Conservation (phyloP, 129 eudicot species). For the Daucus carota region DH1_v3.0 NC_030381.2:1862501-1863000, state of each 20-base stretch:
- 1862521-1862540: background rate
- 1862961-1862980: too few species aligned
- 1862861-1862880: too few species aligned
- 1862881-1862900: too few species aligned
- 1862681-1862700: conserved; percentile 6
- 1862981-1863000: too few species aligned
- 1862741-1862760: background rate
- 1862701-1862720: background rate
- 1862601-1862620: conserved; percentile 9
- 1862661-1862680: conserved; percentile 27
- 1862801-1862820: conserved; percentile 12
- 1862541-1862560: background rate
- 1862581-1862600: conserved; percentile 1
- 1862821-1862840: background rate
- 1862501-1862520: conserved; percentile 30
- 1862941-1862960: too few species aligned
- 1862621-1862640: conserved; percentile 8
- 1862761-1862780: conserved; percentile 3
- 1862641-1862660: conserved; percentile 1
- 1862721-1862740: conserved; percentile 15
- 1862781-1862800: conserved; percentile 18
- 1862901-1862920: too few species aligned
- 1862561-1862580: background rate
- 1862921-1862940: too few species aligned
- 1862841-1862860: too few species aligned